A percentile compares a stretch with the other conserved stretches of the same genome.
phyloP scores from a whole-genome alignment of 2,329 filamentous ascomycete genomes.

The Aspergillus nomiae region DNA sequence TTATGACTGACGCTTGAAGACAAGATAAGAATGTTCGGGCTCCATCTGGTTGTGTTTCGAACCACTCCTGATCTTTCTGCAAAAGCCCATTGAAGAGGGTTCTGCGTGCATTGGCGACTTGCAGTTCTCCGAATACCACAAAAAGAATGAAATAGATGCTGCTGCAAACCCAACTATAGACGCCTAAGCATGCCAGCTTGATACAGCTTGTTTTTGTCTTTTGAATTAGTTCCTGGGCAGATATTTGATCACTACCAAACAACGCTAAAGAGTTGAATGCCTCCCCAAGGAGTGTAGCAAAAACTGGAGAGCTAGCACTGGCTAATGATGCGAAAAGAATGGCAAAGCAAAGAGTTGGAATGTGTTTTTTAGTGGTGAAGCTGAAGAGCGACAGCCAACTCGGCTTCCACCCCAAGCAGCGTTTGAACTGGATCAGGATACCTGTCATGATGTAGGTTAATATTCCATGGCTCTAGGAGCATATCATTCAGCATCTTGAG shows the following conservation, averaged over 20 bases:
- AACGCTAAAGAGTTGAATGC: slow-evolving; percentile 72
- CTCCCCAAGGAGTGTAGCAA: slow-evolving; percentile 71
- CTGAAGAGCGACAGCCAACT: slow-evolving; percentile 65
- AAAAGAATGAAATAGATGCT: slow-evolving; percentile 69
- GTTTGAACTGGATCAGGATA: not conserved
- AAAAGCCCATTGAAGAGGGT: slow-evolving; percentile 69
- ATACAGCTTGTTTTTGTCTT: slow-evolving; percentile 63
- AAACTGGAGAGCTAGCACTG: slow-evolving; percentile 64
- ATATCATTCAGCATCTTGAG: not conserved
- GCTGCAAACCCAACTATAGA: slow-evolving; percentile 67
- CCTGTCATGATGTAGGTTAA: slow-evolving; percentile 2
- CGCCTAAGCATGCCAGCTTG: slow-evolving; percentile 65
- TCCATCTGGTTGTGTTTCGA: slow-evolving; percentile 72
- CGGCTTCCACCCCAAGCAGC: slow-evolving; percentile 11
- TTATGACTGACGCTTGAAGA: slow-evolving; percentile 68
- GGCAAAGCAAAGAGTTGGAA: slow-evolving; percentile 56
- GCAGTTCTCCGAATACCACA: slow-evolving; percentile 77
- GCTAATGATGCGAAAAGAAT: slow-evolving; percentile 59
- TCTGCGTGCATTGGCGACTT: slow-evolving; percentile 67
- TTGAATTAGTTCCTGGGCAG: slow-evolving; percentile 54
- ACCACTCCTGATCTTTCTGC: slow-evolving; percentile 78
- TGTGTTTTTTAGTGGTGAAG: slow-evolving; percentile 68
- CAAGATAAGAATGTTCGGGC: slow-evolving; percentile 70
- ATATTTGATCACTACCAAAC: slow-evolving; percentile 61
- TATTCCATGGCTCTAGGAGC: not conserved